A percentile compares a stretch with the other conserved stretches of the same genome.
phyloP scores from a whole-genome alignment of 305 asterid genomes.

The Nicotiana rustica region DNA sequence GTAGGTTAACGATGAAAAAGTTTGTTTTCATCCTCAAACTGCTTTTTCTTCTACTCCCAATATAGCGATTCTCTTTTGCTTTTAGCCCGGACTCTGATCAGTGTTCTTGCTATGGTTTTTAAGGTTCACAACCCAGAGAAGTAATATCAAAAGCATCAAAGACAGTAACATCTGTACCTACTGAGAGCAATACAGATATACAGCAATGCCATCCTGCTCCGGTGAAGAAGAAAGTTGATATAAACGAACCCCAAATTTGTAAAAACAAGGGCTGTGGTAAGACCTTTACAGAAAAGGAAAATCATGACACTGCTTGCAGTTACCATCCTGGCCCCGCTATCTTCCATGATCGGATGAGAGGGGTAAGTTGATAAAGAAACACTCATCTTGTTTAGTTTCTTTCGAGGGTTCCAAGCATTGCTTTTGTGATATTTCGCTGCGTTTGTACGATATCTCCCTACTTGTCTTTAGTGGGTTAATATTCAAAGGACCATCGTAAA shows the following conservation, averaged over 20 bases:
- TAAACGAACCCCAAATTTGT: slow-evolving; percentile 80
- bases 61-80: neutral
- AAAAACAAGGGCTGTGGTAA: slow-evolving; percentile 78
- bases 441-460: slow-evolving; percentile 15
- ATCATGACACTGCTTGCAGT: slow-evolving; percentile 78
- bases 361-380: slow-evolving; percentile 57
- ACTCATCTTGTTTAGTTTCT: slow-evolving; percentile 10
- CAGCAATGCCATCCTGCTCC: slow-evolving; percentile 56
- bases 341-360: slow-evolving; percentile 89
- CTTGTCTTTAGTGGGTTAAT: neutral
- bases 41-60: neutral
- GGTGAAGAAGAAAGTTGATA: slow-evolving; percentile 62
- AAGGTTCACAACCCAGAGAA: slow-evolving; percentile 69
- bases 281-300: slow-evolving; percentile 82
- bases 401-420: neutral
- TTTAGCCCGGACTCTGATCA: slow-evolving; percentile 20
- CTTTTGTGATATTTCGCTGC: neutral
- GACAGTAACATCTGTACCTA: slow-evolving; percentile 37
- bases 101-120: slow-evolving; percentile 5
- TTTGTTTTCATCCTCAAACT: slow-evolving; percentile 7
- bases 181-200: slow-evolving; percentile 42
- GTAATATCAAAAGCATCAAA: slow-evolving; percentile 52
- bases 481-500: neutral
- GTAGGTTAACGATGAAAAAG: neutral
- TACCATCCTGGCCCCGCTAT: slow-evolving; percentile 94